Conservation (phyloP, 2,329 filamentous ascomycete species). For the Dothistroma septosporum region DNA sequence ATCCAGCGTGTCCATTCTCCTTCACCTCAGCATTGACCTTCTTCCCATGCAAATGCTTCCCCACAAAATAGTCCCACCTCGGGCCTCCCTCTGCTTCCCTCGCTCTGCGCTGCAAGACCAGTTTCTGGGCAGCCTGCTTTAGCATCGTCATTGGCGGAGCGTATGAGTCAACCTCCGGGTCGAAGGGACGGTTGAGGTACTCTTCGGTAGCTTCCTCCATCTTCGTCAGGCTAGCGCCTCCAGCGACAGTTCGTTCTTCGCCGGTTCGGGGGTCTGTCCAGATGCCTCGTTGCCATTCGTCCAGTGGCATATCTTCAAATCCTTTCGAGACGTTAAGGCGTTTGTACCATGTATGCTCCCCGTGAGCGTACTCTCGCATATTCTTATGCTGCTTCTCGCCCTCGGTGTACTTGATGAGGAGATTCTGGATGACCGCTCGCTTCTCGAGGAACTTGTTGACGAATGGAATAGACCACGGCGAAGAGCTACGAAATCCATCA, state of each 20-base stretch:
- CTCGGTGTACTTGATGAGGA: constrained; percentile 51
- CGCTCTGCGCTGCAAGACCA: constrained; percentile 44
- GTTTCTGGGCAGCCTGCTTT: constrained; percentile 45
- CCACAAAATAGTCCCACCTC: constrained; percentile 34
- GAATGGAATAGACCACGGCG: constrained; percentile 41
- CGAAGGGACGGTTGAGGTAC: constrained; percentile 40
- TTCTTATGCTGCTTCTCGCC: constrained; percentile 47
- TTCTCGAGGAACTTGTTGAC: constrained; percentile 47
- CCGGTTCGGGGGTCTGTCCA: constrained; percentile 30
- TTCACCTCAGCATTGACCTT: constrained; percentile 5
- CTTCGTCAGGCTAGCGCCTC: constrained; percentile 41
- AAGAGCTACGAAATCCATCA: constrained; percentile 45
- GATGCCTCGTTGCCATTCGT: constrained; percentile 44
- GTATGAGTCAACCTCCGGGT: constrained; percentile 40
- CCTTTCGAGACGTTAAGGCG: constrained; percentile 46
- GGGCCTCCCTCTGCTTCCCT: constrained; percentile 37
- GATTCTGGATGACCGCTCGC: constrained; percentile 47
- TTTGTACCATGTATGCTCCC: constrained; percentile 51
- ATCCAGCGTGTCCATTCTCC: constrained; percentile 12
- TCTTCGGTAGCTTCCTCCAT: constrained; percentile 44
- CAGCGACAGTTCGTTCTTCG: constrained; percentile 30
- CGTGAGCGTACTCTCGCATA: constrained; percentile 45
- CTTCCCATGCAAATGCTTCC: constrained; percentile 13
- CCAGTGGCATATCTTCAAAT: constrained; percentile 44
- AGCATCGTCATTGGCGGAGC: constrained; percentile 44